Evolutionary conservation across 257 asterid species (phyloP), one percentile per base, ranked within the genome.

Genomic region (Salvia hispanica): DNA sequence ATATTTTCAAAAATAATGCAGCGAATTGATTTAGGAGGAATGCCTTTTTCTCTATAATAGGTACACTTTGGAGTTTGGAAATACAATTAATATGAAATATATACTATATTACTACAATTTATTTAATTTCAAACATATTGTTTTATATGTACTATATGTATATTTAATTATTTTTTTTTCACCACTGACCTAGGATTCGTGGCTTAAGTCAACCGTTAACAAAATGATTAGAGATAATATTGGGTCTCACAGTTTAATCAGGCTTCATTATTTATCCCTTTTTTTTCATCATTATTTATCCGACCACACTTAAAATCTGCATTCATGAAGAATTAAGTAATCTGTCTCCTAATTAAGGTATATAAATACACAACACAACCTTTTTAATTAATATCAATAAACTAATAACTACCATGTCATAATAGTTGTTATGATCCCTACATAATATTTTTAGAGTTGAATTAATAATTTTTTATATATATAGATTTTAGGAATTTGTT

Each of bases 171-270:
- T 36, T 3, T 36, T 0, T 36, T n/a, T n/a, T n/a, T 6, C 6
- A 47, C 7, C 9, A 5, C 7, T 47, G 21, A 47, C 54, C 54
- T 47, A 47, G 21, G 21, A 47, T 47, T 47, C 54, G 54, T 14
- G 43, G 43, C 43, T 39, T 39, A 50, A 16, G 39, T 54, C 60
- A 54, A 54, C 7, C 15, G 5, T 4, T 54, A 54, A 10, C 15
- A 54, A 54, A 54, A 28, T 54, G 46, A 58, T 34, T 57, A 57
- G 25, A 57, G 25, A 57, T 13, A 14, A 50, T 28, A 55, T 55
- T 28, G 16, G 16, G 15, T 7, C 12, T 58, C 16, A 0, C 36
- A 58, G n/a, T n/a, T 57, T 12, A 33, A 1, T n/a, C 3, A 36
- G 45, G 45, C 61, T 5, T 14, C 11, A 16, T 50, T 28, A 15